A percentile compares a stretch with the other conserved stretches of the same genome.
These are phyloP conservation scores for Glomus cerebriforme DNA, from an alignment of 192 early-diverging fungal genomes.

Conservation along the genomic window DNA sequence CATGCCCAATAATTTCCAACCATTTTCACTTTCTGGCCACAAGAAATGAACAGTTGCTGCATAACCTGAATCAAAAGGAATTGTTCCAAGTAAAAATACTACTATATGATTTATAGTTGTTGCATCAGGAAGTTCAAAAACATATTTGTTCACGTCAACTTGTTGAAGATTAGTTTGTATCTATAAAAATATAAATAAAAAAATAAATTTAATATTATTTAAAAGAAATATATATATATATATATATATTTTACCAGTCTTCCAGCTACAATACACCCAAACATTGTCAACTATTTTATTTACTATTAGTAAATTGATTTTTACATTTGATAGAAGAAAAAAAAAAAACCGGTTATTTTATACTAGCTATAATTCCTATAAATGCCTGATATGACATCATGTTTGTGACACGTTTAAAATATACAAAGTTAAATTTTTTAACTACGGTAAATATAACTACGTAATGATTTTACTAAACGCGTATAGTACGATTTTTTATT, in stretches of 20 bases:
- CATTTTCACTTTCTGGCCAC: constrained; percentile 73
- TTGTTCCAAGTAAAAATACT: constrained; percentile 85
- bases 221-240: background rate
- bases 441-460: no score
- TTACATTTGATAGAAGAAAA: background rate
- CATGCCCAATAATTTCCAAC: constrained; percentile 76
- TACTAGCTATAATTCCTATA: no score
- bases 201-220: background rate
- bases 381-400: no score
- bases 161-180: constrained; percentile 92
- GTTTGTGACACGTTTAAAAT: no score
- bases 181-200: constrained; percentile 43
- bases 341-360: no score
- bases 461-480: no score
- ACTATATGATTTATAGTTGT: constrained; percentile 92
- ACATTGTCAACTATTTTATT: no score
- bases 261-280: constrained; percentile 92
- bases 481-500: no score
- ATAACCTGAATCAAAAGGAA: constrained; percentile 86
- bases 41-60: constrained; percentile 93
- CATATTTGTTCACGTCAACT: constrained; percentile 83
- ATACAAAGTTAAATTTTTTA: no score
- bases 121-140: constrained; percentile 88
- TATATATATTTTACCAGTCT: constrained; percentile 75
- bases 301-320: no score